Percentiles rank a stretch among this genome's conserved stretches.
Conservation (phyloP, 495 filamentous ascomycete species). For the Neurospora sp. region DNA sequence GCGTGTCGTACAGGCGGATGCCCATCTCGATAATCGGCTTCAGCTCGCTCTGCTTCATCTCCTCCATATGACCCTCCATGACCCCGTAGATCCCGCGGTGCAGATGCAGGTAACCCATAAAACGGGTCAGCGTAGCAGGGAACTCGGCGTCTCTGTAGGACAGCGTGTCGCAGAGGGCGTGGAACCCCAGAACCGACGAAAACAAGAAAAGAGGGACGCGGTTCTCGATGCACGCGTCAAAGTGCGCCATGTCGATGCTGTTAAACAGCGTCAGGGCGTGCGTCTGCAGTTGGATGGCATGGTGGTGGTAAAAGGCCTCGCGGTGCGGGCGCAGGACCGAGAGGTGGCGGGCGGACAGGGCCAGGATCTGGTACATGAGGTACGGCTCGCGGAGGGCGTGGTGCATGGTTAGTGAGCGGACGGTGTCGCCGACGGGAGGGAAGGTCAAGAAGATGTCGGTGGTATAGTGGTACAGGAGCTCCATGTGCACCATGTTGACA, state of each 20-base stretch:
- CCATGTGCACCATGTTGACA: slow-evolving; percentile 24
- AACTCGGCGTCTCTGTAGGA: slow-evolving; percentile 22
- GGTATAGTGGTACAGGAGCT: slow-evolving; percentile 24
- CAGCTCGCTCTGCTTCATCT: slow-evolving; percentile 14
- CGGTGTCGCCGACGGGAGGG: not conserved
- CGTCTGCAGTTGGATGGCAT: slow-evolving; percentile 40
- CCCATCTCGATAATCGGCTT: slow-evolving; percentile 13
- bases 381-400: slow-evolving; percentile 19
- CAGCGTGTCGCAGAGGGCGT: slow-evolving; percentile 37
- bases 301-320: slow-evolving; percentile 27
- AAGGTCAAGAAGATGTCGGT: slow-evolving; percentile 6
- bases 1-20: slow-evolving; percentile 3
- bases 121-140: slow-evolving; percentile 26
- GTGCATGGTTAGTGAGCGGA: slow-evolving; percentile 6
- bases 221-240: slow-evolving; percentile 15
- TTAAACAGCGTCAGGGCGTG: slow-evolving; percentile 38
- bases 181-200: slow-evolving; percentile 33
- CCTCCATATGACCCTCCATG: slow-evolving; percentile 15
- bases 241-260: slow-evolving; percentile 13
- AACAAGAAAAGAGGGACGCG: slow-evolving; percentile 40
- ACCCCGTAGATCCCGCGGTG: slow-evolving; percentile 32
- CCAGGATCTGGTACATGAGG: slow-evolving; percentile 37
- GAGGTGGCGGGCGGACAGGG: slow-evolving; percentile 36
- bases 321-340: slow-evolving; percentile 21
- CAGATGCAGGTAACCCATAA: slow-evolving; percentile 32